A percentile compares a stretch with the other conserved stretches of the same genome.
Conservation (phyloP, 2,329 filamentous ascomycete genomes). For the Zymoseptoria brevis region DNA sequence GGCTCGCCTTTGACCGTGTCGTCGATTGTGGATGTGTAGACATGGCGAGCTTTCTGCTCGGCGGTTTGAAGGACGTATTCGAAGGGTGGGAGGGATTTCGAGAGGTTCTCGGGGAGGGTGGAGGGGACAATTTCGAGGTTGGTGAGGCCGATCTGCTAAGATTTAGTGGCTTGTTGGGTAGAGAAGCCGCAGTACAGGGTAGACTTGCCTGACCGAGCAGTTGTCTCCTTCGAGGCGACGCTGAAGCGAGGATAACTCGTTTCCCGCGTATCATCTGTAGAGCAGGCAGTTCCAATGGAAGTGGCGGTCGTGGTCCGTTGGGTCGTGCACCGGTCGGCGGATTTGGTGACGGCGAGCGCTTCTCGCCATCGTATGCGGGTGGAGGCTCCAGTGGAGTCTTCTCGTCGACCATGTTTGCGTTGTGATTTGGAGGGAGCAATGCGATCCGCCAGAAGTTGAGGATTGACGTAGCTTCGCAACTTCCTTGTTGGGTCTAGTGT, state of each 20-base stretch:
- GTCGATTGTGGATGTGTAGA: slow-evolving; percentile 55
- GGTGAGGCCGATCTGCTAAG: slow-evolving; percentile 61
- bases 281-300: slow-evolving; percentile 71
- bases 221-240: slow-evolving; percentile 74
- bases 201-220: slow-evolving; percentile 61
- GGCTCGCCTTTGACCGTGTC: slow-evolving; percentile 47
- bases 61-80: slow-evolving; percentile 91
- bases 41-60: slow-evolving; percentile 69
- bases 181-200: background rate
- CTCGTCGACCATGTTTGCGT: slow-evolving; percentile 22
- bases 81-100: slow-evolving; percentile 70
- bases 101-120: slow-evolving; percentile 73
- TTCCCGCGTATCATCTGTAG: slow-evolving; percentile 67
- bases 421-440: background rate
- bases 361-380: slow-evolving; percentile 33
- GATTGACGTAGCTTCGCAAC: background rate
- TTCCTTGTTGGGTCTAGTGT: background rate
- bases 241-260: slow-evolving; percentile 81
- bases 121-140: slow-evolving; percentile 81
- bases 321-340: slow-evolving; percentile 6
- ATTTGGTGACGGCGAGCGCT: background rate
- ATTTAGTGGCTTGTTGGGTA: background rate
- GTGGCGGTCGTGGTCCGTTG: slow-evolving; percentile 42
- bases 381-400: slow-evolving; percentile 36
- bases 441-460: background rate